Evolutionary conservation across 495 filamentous ascomycete species (phyloP), one percentile per base, ranked within the genome.

Genomic region (Extremus antarcticus): DNA sequence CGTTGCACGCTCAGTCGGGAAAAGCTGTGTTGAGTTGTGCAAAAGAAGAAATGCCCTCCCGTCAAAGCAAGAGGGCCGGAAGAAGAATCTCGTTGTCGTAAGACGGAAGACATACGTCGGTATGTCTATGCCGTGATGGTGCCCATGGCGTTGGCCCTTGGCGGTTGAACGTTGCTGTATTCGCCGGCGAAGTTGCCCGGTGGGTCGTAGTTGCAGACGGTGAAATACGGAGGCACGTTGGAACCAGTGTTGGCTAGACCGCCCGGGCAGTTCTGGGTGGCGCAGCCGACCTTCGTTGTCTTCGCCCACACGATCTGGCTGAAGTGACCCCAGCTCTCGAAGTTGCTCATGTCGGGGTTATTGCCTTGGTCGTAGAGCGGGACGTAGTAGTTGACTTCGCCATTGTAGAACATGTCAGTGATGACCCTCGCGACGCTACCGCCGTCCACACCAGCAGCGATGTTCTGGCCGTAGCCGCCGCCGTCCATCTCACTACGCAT

Each of bases 161-260:
- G 80, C 19, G 54, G 48, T 10, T 70, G 60, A 38, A 94, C 78
- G 65, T 92, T 90, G 32, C 60, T 79, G 60, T 87, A 94, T 43
- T 76, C 69, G 56, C 79, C 81, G 17, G 69, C 77, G 51, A 83
- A 73, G 72, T 92, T 90, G 57, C 85, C 84, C 56, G 79, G 66
- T 59, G 85, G 76, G 47, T 67, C 70, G 70, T 98, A 98, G 75
- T 96, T 90, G 84, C 92, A 98, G 48, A 94, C 88, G 47, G 86
- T 89, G 67, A 76, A 85, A 66, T 74, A 77, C 10, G 80, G 75
- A 21, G 67, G 63, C 51, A 79, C 70, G 51, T 78, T 76, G 16
- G 79, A 70, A 43, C 70, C 71, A 23, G 73, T 63, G 55, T 78
- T 74, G 53, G 65, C 65, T 51, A 80, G 65, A 56, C 60, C 67